Conservation (phyloP, 768 basidiomycete species). For the Tylopilus sp. region DNA sequence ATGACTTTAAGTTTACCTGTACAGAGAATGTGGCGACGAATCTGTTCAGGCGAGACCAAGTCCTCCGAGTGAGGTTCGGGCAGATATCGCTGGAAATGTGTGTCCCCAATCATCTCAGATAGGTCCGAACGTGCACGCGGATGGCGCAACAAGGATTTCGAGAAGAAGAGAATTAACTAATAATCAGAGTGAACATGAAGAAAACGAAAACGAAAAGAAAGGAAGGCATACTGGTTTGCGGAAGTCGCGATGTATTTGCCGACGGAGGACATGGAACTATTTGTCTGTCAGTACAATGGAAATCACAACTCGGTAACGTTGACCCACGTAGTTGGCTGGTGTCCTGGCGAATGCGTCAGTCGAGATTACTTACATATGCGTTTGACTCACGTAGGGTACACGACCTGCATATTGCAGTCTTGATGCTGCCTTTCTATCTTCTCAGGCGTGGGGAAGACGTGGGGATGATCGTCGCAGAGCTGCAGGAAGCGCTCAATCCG, state of each 20-base stretch:
- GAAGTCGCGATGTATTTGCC: conserved; percentile 97
- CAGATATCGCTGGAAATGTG: conserved; percentile 90
- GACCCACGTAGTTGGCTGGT: conserved; percentile 82
- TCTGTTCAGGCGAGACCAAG: conserved; percentile 77
- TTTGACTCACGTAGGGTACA: conserved; percentile 82
- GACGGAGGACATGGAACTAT: conserved; percentile 93
- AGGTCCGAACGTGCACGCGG: conserved; percentile 86
- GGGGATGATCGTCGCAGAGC: conserved; percentile 95
- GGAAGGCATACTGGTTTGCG: conserved; percentile 77
- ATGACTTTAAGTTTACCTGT: conserved; percentile 43
- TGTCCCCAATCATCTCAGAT: conserved; percentile 85
- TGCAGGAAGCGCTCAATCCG: conserved; percentile 96
- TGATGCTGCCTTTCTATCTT: conserved; percentile 95
- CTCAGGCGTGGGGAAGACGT: conserved; percentile 81
- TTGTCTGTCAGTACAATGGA: conserved; percentile 13
- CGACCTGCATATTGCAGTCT: conserved; percentile 99
- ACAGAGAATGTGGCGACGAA: conserved; percentile 91
- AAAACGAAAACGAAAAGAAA: not conserved
- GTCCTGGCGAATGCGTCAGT: conserved; percentile 49
- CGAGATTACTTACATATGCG: not conserved
- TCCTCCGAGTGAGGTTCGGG: conserved; percentile 75
- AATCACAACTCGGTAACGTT: not conserved
- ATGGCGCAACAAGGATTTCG: conserved; percentile 92
- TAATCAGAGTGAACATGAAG: not conserved
- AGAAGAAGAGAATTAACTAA: conserved; percentile 93